phyloP scores from a whole-genome alignment of 2,329 filamentous ascomycete species.

The Alternaria alternata region DNA sequence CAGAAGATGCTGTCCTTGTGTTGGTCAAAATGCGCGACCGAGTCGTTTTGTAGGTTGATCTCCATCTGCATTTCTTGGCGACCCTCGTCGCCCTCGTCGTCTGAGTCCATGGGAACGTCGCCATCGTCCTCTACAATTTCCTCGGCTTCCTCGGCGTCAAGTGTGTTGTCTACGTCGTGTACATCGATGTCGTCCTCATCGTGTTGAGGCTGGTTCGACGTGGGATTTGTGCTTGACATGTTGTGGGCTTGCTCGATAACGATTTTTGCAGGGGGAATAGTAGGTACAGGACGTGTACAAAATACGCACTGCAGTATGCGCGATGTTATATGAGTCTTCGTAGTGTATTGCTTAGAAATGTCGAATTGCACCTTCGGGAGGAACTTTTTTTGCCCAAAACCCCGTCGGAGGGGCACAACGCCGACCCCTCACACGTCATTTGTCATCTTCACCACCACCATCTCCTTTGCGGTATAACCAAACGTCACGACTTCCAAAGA shows the following conservation, averaged over 20 bases:
- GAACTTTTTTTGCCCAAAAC: slow-evolving; percentile 43
- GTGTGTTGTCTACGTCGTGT: slow-evolving; percentile 73
- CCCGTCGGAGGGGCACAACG: slow-evolving; percentile 26
- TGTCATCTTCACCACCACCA: slow-evolving; percentile 18
- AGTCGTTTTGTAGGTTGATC: slow-evolving; percentile 88
- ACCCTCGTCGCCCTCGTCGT: slow-evolving; percentile 65
- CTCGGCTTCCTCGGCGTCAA: slow-evolving; percentile 78
- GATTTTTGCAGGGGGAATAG: neutral
- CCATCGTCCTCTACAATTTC: slow-evolving; percentile 75
- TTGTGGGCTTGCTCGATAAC: neutral
- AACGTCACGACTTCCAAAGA: too few relatives aligned
- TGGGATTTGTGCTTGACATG: slow-evolving; percentile 38
- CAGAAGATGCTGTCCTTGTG: slow-evolving; percentile 94
- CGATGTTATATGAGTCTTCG: slow-evolving; percentile 21
- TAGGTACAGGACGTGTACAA: neutral
- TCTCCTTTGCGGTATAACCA: neutral
- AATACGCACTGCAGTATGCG: neutral
- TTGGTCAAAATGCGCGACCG: slow-evolving; percentile 86
- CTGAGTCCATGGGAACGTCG: slow-evolving; percentile 82
- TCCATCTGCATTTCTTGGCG: slow-evolving; percentile 67
- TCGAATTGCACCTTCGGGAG: slow-evolving; percentile 28
- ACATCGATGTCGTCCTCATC: slow-evolving; percentile 51
- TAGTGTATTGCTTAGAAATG: slow-evolving; percentile 47
- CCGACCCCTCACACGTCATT: slow-evolving; percentile 44
- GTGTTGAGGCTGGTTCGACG: slow-evolving; percentile 35